Base-by-base conservation (phyloP, 352 stramenopile species). In the Phytophthora multivora region DNA sequence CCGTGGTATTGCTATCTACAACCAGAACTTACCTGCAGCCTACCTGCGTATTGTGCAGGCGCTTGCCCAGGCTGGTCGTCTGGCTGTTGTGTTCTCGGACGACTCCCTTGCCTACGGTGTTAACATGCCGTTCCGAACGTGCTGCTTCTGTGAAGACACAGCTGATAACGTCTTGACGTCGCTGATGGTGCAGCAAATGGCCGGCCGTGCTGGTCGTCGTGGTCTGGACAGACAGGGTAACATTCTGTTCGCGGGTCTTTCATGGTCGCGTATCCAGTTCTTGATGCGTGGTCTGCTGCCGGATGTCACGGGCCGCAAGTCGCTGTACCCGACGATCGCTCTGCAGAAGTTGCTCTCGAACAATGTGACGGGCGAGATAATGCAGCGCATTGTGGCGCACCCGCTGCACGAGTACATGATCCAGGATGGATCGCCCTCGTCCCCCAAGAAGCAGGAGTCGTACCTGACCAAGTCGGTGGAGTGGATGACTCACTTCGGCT, bases 111-210 rank as follows among this genome's bases (percentile, higher is more conserved):
- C 97, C 6, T 99, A 99, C 71, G 97, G 97, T 79, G 97, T 99
- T 0, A 99, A 99, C 86, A 99, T 99, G 97, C 97, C 97, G 26
- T 99, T 99, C 94, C 93, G 97, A 63, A 98, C 96, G 21, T 98
- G 96, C 69, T 90, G 98, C 51, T 99, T 99, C 77, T 99, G 96
- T 69, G 97, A 98, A 82, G 97, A 99, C 73, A 98, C 98, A 66
- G 89, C 96, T 31, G 69, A 90, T 38, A 82, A 96, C 26, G 78
- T 86, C 33, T 73, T 99, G 58, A 99, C 96, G 1, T 97, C 97
- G 50, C 78, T 99, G 9, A 98, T 99, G 89, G 97, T 98, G 13
- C 97, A 99, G 77, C 97, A 99, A 79, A 99, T 99, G 97, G 95
- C 97, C 79, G 97, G 97, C 73, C 94, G 97, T 76, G 97, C 97